phyloP scores from a whole-genome alignment of 169 alveolate genomes.

The Cryptosporidium sp. region DNA sequence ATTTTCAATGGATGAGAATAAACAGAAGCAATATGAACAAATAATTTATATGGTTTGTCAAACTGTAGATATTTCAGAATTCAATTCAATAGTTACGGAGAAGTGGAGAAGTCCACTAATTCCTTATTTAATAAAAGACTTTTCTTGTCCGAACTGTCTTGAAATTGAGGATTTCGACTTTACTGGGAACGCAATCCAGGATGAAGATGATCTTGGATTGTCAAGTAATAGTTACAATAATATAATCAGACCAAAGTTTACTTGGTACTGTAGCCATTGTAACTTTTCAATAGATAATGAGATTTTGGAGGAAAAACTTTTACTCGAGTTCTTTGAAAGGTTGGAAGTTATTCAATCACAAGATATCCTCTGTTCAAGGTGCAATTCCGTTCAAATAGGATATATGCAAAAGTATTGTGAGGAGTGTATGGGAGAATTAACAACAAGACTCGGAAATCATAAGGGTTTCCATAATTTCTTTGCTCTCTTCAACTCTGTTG shows the following conservation, averaged over 20 bases:
- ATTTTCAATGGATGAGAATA: slow-evolving; percentile 16
- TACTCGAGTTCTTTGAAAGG: slow-evolving; percentile 56
- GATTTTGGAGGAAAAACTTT: slow-evolving; percentile 28
- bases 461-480: slow-evolving; percentile 26
- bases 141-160: slow-evolving; percentile 56
- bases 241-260: neutral
- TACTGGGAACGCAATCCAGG: slow-evolving; percentile 27
- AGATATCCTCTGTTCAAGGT: slow-evolving; percentile 32
- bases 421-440: slow-evolving; percentile 49
- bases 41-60: slow-evolving; percentile 40
- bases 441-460: slow-evolving; percentile 39
- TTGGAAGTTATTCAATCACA: slow-evolving; percentile 59
- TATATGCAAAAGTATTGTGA: slow-evolving; percentile 28
- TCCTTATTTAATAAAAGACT: slow-evolving; percentile 39
- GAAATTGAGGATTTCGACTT: slow-evolving; percentile 71
- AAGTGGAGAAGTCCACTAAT: slow-evolving; percentile 37
- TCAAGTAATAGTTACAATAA: neutral
- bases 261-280: slow-evolving; percentile 62
- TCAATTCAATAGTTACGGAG: slow-evolving; percentile 10
- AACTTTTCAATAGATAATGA: slow-evolving; percentile 11
- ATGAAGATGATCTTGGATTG: slow-evolving; percentile 14
- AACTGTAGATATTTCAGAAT: slow-evolving; percentile 38
- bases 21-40: slow-evolving; percentile 25
- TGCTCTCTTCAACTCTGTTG: slow-evolving; percentile 11
- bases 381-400: slow-evolving; percentile 50